phyloP scores from a whole-genome alignment of 257 asterid genomes.

The Solanum bulbocastanum region DNA sequence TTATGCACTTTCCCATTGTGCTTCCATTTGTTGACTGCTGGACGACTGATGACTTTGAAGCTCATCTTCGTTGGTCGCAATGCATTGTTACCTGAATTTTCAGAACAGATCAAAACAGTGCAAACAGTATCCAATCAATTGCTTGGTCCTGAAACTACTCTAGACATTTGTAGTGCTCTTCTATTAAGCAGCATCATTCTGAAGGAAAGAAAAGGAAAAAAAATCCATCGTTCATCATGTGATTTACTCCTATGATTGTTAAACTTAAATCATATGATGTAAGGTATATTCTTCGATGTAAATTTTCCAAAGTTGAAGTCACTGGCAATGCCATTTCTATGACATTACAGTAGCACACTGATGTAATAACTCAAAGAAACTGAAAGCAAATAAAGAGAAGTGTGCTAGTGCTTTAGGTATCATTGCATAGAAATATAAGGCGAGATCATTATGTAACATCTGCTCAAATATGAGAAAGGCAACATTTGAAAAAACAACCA shows the following conservation, averaged over 20 bases:
- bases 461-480: neutral
- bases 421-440: neutral
- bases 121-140: neutral
- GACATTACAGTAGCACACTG: neutral
- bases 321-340: neutral
- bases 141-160: neutral
- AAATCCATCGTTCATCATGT: neutral
- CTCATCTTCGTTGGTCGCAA: neutral
- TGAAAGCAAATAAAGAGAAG: neutral
- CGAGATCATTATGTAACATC: neutral
- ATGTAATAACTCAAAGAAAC: neutral
- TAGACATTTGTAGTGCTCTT: neutral
- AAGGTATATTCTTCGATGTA: neutral
- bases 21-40: slow-evolving; percentile 1
- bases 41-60: slow-evolving; percentile 10
- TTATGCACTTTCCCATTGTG: neutral
- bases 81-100: neutral
- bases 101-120: neutral
- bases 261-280: neutral
- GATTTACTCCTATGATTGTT: neutral
- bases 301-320: neutral
- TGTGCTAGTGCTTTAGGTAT: neutral
- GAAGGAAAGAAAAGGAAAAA: neutral
- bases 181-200: neutral
- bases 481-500: neutral